phyloP scores from a whole-genome alignment of 2,329 filamentous ascomycete species.

The Arthrinium phaeospermum region DNA sequence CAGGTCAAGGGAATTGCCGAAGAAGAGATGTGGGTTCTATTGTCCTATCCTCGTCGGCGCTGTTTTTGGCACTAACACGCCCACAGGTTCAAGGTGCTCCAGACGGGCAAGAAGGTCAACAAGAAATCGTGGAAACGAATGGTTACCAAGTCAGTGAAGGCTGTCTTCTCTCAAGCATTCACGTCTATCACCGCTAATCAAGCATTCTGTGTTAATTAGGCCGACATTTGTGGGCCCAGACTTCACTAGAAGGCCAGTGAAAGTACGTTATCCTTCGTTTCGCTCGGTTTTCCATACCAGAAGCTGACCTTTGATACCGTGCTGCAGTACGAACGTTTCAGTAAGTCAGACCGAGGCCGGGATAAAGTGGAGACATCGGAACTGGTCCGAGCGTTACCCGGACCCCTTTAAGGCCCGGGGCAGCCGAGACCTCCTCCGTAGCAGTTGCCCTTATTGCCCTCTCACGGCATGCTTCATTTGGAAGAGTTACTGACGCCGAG shows the following conservation, averaged over 20 bases:
- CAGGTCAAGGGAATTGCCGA: slow-evolving; percentile 94
- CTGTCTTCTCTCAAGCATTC: too few species aligned
- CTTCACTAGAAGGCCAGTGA: slow-evolving; percentile 69
- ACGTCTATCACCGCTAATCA: too few species aligned
- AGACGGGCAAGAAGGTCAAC: slow-evolving; percentile 91
- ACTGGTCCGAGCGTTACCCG: too few species aligned
- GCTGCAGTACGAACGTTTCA: slow-evolving; percentile 57
- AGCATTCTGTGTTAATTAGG: slow-evolving; percentile 23
- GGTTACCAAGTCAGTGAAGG: slow-evolving; percentile 55
- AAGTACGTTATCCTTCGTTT: slow-evolving; percentile 57
- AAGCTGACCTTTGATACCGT: too few species aligned
- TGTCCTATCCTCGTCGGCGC: neutral
- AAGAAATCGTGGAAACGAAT: slow-evolving; percentile 73
- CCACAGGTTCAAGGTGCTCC: slow-evolving; percentile 85
- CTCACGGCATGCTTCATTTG: neutral
- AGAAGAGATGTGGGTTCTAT: slow-evolving; percentile 73
- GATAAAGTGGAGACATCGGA: too few species aligned
- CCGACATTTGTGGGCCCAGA: slow-evolving; percentile 80
- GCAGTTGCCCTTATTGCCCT: too few species aligned
- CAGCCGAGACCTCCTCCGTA: too few species aligned
- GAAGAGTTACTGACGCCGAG: neutral
- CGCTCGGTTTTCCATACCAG: neutral
- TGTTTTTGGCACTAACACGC: neutral
- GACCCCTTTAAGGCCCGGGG: too few species aligned
- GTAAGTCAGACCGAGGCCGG: too few species aligned